These are phyloP conservation scores for Rhododendron simsii DNA, from an alignment of 148 eudicot species.

Conservation along the genomic window DNA sequence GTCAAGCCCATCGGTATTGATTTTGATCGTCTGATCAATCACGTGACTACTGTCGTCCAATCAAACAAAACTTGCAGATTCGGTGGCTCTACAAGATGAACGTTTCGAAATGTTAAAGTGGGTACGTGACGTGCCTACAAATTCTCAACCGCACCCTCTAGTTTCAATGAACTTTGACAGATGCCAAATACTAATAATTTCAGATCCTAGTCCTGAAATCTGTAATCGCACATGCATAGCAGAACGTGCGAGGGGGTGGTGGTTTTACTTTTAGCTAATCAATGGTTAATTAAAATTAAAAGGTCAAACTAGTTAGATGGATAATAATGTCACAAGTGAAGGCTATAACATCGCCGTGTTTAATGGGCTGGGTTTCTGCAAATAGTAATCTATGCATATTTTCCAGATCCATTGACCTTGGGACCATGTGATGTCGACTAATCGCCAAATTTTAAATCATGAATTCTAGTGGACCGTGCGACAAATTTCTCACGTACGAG, in stretches of 20 bases:
- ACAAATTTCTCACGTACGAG: too few species aligned
- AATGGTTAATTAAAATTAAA: not conserved
- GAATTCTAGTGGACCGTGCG: not conserved
- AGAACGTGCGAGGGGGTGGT: not conserved
- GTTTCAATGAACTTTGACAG: not conserved
- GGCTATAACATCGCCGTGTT: not conserved
- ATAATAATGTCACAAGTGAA: not conserved
- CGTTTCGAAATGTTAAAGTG: not conserved
- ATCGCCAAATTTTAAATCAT: not conserved
- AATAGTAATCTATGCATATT: not conserved
- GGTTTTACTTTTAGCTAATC: not conserved
- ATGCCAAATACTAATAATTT: not conserved
- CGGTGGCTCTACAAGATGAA: not conserved
- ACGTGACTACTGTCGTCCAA: not conserved
- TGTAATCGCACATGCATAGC: not conserved
- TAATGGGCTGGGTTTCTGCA: not conserved
- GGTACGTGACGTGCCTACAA: not conserved
- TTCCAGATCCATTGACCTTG: not conserved
- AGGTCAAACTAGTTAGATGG: not conserved
- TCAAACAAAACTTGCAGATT: not conserved
- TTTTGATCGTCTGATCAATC: not conserved
- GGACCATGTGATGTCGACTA: not conserved
- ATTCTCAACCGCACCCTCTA: not conserved
- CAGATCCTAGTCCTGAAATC: not conserved
- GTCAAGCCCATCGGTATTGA: not conserved